These are phyloP conservation scores for Ceratocystis alfenasii DNA, from an alignment of 2,329 filamentous ascomycete genomes.

Conservation along the genomic window DNA sequence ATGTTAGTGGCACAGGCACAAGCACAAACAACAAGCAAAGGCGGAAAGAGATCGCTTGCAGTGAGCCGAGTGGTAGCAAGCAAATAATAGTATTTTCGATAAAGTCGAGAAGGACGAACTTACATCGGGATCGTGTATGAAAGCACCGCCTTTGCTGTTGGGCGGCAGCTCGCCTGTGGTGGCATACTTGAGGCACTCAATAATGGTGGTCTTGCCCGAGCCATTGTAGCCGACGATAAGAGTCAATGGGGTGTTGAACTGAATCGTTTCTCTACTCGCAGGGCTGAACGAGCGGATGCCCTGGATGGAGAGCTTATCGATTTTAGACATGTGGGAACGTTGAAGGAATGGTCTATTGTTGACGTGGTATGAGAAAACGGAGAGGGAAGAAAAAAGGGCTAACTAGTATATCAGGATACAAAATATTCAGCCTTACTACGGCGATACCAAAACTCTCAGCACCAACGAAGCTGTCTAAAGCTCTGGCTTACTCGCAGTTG, in stretches of 20 bases:
- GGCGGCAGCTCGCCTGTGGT: slow-evolving; percentile 89
- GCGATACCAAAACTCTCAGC: no score
- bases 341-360: background rate
- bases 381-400: background rate
- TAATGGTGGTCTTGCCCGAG: slow-evolving; percentile 96
- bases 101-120: slow-evolving; percentile 13
- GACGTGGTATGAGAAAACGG: background rate
- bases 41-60: no score
- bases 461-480: no score
- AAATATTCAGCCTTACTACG: background rate
- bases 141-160: slow-evolving; percentile 80
- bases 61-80: no score
- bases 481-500: no score
- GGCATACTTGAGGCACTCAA: slow-evolving; percentile 96
- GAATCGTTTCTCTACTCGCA: slow-evolving; percentile 60
- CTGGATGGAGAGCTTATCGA: slow-evolving; percentile 78
- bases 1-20: slow-evolving; percentile 6
- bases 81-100: background rate
- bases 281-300: slow-evolving; percentile 80
- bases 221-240: slow-evolving; percentile 96
- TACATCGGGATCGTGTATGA: slow-evolving; percentile 93
- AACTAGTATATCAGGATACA: background rate
- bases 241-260: slow-evolving; percentile 82
- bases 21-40: no score
- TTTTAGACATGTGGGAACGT: slow-evolving; percentile 50